phyloP scores from a whole-genome alignment of 257 asterid species.

The Gentiana dahurica region DNA sequence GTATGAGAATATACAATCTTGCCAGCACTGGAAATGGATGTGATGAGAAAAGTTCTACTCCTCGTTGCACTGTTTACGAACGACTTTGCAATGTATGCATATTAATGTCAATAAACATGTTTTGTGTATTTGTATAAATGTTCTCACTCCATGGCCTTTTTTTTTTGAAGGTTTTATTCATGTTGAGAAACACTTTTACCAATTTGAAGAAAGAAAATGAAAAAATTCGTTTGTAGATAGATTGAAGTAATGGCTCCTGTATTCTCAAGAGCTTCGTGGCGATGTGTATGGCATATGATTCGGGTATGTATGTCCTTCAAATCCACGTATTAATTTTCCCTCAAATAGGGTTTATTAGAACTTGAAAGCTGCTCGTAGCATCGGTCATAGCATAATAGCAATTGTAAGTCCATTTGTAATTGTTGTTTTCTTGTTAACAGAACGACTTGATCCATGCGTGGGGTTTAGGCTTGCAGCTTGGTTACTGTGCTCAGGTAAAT shows the following conservation, averaged over 20 bases:
- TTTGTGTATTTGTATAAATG: neutral
- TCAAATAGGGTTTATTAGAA: neutral
- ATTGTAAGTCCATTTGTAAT: no score
- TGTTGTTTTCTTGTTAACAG: conserved; percentile 17
- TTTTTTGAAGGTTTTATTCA: neutral
- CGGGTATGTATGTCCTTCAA: conserved; percentile 36
- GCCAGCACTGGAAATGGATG: conserved; percentile 50
- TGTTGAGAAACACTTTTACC: neutral
- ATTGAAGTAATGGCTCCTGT: conserved; percentile 98
- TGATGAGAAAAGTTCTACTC: conserved; percentile 46
- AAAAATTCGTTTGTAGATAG: conserved; percentile 35
- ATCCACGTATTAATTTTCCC: neutral
- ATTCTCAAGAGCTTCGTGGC: conserved; percentile 59
- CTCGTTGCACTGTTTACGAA: conserved; percentile 88
- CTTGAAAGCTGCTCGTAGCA: no score
- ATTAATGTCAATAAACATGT: neutral
- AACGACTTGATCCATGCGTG: conserved; percentile 92
- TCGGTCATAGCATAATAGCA: no score
- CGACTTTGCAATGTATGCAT: neutral
- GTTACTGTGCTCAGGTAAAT: conserved; percentile 76
- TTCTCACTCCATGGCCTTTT: neutral
- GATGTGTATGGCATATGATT: conserved; percentile 28
- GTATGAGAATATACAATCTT: conserved; percentile 1
- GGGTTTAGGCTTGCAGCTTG: conserved; percentile 82
- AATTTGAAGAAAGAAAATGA: neutral